Conservation (phyloP, 2,329 filamentous ascomycete species). For the Bipolaris sorokiniana region DNA sequence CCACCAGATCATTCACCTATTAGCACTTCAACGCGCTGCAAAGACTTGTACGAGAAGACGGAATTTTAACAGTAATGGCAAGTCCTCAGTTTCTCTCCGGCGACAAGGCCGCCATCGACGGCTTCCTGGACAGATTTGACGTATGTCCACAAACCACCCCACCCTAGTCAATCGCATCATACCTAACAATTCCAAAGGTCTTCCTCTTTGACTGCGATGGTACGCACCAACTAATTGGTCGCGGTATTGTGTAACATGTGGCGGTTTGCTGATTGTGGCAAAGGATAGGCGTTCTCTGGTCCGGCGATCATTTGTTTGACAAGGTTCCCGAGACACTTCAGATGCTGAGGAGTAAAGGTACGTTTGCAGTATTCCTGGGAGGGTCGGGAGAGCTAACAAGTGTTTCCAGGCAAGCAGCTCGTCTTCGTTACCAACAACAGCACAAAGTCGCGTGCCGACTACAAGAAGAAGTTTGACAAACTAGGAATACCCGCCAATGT, state of each 20-base stretch:
- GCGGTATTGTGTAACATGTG: neutral
- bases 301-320: constrained; percentile 86
- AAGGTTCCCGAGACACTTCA: constrained; percentile 84
- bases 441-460: constrained; percentile 91
- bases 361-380: neutral
- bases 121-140: constrained; percentile 90
- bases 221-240: constrained; percentile 49
- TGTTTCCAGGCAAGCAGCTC: constrained; percentile 75
- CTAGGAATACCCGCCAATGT: constrained; percentile 80
- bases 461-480: constrained; percentile 84
- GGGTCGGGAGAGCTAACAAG: neutral
- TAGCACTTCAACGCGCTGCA: neutral
- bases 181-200: constrained; percentile 60
- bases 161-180: constrained; percentile 15
- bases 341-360: constrained; percentile 81
- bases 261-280: constrained; percentile 47
- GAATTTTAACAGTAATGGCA: constrained; percentile 24
- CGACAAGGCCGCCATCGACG: constrained; percentile 74
- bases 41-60: no score
- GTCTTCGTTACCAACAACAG: constrained; percentile 99
- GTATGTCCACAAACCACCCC: constrained; percentile 61
- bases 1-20: neutral
- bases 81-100: constrained; percentile 72
- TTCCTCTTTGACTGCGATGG: constrained; percentile 98
- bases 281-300: constrained; percentile 89